Conservation (phyloP, 1,284 basidiomycete genomes). For the Uromyces viciae-fabae region DNA sequence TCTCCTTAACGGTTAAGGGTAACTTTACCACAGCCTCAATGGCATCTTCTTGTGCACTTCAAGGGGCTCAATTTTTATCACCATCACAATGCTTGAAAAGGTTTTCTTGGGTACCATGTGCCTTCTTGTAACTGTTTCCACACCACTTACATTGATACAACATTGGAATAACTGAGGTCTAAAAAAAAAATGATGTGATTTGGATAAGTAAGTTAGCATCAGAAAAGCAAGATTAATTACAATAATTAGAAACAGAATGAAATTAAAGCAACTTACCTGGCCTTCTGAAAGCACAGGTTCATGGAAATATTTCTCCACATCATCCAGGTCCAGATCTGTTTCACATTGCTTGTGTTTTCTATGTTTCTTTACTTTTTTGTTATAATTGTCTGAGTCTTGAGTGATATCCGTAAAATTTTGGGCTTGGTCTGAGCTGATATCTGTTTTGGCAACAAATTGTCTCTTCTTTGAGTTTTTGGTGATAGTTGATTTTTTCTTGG, state of each 20-base stretch:
- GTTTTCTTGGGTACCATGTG: background rate
- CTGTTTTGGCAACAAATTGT: background rate
- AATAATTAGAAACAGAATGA: background rate
- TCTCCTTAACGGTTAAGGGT: background rate
- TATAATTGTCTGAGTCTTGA: background rate
- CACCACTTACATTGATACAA: background rate
- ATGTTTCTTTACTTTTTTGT: background rate
- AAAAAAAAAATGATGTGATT: background rate
- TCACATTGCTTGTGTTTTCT: background rate
- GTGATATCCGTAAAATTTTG: background rate
- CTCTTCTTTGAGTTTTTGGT: background rate
- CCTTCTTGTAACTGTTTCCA: background rate
- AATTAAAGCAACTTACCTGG: background rate
- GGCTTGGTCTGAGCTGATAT: background rate
- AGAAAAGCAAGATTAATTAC: background rate
- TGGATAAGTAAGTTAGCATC: background rate
- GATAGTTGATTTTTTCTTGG: background rate
- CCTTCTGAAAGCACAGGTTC: too few species aligned
- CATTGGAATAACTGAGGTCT: background rate
- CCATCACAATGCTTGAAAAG: background rate
- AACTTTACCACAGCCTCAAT: background rate
- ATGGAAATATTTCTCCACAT: too few species aligned
- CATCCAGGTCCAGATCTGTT: too few species aligned
- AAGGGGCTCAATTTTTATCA: background rate
- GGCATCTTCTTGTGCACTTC: background rate